These are phyloP conservation scores for Cladosporium sp. DNA, from an alignment of 2,329 filamentous ascomycete genomes.

Conservation along the genomic window DNA sequence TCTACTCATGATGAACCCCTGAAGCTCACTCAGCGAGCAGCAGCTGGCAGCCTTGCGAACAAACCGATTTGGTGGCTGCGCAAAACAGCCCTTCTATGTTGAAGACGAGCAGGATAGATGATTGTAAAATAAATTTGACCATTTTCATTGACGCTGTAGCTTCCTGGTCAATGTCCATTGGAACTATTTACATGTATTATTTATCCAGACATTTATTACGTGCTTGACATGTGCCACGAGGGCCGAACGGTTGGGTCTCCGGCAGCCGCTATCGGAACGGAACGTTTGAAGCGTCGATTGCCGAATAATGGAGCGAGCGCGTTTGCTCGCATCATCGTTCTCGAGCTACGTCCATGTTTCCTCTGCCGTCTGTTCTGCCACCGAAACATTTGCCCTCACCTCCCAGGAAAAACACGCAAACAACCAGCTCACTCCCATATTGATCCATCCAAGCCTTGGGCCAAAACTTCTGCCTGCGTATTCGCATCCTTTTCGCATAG, in stretches of 20 bases:
- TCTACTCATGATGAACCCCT: neutral
- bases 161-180: too few relatives aligned
- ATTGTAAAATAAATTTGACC: constrained; percentile 4
- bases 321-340: neutral
- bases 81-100: neutral
- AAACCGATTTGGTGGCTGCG: too few relatives aligned
- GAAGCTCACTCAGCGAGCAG: constrained; percentile 10
- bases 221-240: neutral
- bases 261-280: neutral
- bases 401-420: neutral
- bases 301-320: neutral
- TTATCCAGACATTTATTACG: too few relatives aligned
- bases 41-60: neutral
- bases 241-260: neutral
- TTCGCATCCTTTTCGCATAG: neutral
- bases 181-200: too few relatives aligned
- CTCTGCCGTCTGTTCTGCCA: neutral
- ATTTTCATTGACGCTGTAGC: neutral
- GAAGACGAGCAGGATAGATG: constrained; percentile 4
- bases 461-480: neutral
- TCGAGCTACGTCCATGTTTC: neutral
- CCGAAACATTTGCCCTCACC: neutral
- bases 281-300: neutral
- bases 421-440: neutral
- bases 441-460: too few relatives aligned